phyloP scores from a whole-genome alignment of 257 asterid genomes.

The Capsicum pubescens region DNA sequence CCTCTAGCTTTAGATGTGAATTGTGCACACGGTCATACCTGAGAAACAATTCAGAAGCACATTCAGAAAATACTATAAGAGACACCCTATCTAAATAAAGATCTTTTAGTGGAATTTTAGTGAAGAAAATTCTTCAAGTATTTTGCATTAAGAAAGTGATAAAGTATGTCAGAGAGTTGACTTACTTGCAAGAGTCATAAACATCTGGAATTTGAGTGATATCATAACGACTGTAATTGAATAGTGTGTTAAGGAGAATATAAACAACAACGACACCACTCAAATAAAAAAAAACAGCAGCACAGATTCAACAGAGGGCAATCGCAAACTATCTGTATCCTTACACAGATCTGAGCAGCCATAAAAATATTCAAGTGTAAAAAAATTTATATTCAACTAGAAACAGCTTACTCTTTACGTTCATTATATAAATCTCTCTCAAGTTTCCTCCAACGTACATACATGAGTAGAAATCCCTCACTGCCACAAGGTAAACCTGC shows the following conservation, averaged over 20 bases:
- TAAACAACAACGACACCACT: slow-evolving; percentile 6
- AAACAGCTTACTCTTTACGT: slow-evolving; percentile 72
- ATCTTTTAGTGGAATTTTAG: background rate
- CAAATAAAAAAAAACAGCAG: background rate
- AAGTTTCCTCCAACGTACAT: slow-evolving; percentile 98
- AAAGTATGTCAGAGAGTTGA: slow-evolving; percentile 1
- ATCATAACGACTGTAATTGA: slow-evolving; percentile 78
- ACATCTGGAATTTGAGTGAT: slow-evolving; percentile 96
- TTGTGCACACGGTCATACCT: slow-evolving; percentile 93
- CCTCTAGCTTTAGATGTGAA: slow-evolving; percentile 76
- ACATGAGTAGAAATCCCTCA: slow-evolving; percentile 98
- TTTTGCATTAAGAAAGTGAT: background rate
- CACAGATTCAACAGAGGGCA: slow-evolving; percentile 17
- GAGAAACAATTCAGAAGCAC: slow-evolving; percentile 26
- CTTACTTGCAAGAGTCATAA: slow-evolving; percentile 98
- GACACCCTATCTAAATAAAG: background rate
- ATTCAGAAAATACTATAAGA: background rate
- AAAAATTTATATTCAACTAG: slow-evolving; percentile 15
- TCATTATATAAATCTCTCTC: slow-evolving; percentile 90
- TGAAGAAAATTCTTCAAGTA: background rate
- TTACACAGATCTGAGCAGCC: slow-evolving; percentile 4
- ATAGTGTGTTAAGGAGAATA: slow-evolving; percentile 30
- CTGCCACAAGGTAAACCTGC: slow-evolving; percentile 98
- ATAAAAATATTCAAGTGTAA: slow-evolving; percentile 2
- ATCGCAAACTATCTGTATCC: slow-evolving; percentile 2